These are phyloP conservation scores for Triangularia setosa DNA, from an alignment of 2,329 filamentous ascomycete species.

Conservation along the genomic window DNA sequence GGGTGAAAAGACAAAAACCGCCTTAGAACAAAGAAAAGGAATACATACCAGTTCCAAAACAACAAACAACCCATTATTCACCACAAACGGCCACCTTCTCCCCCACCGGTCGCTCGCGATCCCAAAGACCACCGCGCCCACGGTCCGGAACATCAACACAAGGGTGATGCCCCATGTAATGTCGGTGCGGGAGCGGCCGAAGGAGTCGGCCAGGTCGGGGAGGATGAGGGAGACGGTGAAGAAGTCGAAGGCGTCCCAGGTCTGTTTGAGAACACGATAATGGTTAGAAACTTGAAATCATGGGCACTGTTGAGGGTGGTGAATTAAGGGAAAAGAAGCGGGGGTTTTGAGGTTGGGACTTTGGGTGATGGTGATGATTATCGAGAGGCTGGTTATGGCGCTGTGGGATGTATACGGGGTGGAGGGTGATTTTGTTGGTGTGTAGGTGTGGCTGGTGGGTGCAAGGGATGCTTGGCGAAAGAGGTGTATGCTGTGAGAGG, in stretches of 20 bases:
- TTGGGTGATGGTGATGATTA: neutral
- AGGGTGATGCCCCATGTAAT: slow-evolving; percentile 56
- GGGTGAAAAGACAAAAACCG: neutral
- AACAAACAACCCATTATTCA: slow-evolving; percentile 71
- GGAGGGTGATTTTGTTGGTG: neutral
- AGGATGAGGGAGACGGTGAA: slow-evolving; percentile 61
- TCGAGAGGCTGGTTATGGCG: no score
- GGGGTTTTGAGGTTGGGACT: no score
- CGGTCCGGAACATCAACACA: slow-evolving; percentile 57
- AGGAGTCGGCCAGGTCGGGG: slow-evolving; percentile 48
- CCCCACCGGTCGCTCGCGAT: slow-evolving; percentile 54
- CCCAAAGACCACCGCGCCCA: slow-evolving; percentile 53
- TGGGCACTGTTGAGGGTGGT: no score
- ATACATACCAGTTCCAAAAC: slow-evolving; percentile 60
- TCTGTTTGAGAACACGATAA: slow-evolving; percentile 32
- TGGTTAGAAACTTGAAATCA: no score
- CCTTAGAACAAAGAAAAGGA: neutral
- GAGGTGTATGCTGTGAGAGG: no score
- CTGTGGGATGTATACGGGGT: no score
- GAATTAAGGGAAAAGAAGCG: no score
- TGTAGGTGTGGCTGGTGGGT: neutral
- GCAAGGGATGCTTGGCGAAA: no score
- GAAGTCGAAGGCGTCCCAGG: slow-evolving; percentile 64
- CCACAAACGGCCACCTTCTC: slow-evolving; percentile 67
- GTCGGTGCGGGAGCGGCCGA: slow-evolving; percentile 45